Evolutionary conservation across 2,329 filamentous ascomycete genomes (phyloP).

Genomic region (Epichloe baconii): DNA sequence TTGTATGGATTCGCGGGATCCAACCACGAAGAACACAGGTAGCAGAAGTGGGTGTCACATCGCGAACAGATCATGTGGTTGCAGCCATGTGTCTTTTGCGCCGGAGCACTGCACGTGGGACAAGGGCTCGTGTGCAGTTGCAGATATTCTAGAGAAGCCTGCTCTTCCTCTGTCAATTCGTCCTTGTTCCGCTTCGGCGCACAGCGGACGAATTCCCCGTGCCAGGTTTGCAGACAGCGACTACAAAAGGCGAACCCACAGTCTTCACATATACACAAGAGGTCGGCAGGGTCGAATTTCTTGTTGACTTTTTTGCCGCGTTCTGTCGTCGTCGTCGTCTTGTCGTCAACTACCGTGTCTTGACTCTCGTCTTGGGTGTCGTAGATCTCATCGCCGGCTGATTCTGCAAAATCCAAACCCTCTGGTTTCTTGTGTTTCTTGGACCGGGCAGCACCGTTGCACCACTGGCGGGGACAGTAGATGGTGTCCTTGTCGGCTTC

Average conservation of each 20-base stretch:
- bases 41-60: conserved; percentile 89
- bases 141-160: conserved; percentile 77
- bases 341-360: not conserved
- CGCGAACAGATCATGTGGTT: conserved; percentile 94
- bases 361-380: conserved; percentile 14
- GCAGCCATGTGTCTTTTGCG: conserved; percentile 86
- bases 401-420: conserved; percentile 47
- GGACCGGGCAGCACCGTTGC: conserved; percentile 73
- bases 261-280: conserved; percentile 75
- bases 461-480: conserved; percentile 88
- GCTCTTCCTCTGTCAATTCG: conserved; percentile 72
- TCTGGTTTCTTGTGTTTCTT: conserved; percentile 58
- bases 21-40: conserved; percentile 83
- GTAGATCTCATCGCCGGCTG: conserved; percentile 24
- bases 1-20: conserved; percentile 68
- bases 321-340: not conserved
- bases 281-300: conserved; percentile 40
- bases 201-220: conserved; percentile 67
- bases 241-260: conserved; percentile 82
- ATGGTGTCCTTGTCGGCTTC: conserved; percentile 86
- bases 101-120: conserved; percentile 72
- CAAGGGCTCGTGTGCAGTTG: conserved; percentile 72
- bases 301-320: conserved; percentile 1
- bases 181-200: conserved; percentile 50
- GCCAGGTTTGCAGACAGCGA: conserved; percentile 65